Percentiles rank a stretch among this genome's conserved stretches.
Evolutionary conservation across 208 protist species (phyloP).

Genomic region (Plasmodiophora brassicae): DNA sequence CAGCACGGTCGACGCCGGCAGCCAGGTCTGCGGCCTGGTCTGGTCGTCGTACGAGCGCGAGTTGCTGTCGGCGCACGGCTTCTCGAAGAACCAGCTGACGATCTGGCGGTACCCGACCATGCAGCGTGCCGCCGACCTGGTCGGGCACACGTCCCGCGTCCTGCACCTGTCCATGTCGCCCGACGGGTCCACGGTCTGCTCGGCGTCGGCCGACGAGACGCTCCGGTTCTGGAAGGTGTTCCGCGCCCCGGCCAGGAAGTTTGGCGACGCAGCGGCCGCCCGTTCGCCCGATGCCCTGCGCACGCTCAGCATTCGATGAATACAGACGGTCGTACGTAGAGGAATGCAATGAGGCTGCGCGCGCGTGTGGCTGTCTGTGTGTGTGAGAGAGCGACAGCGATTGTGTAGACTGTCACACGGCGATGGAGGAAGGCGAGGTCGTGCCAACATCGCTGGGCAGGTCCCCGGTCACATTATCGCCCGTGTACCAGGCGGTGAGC

Average conservation of each 20-base stretch:
- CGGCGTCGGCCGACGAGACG: conserved; percentile 69
- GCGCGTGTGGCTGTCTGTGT: too few relatives aligned
- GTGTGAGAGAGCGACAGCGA: too few relatives aligned
- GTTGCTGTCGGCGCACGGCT: conserved; percentile 95
- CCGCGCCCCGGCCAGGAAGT: conserved; percentile 34
- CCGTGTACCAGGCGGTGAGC: too few relatives aligned
- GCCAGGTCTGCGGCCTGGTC: conserved; percentile 90
- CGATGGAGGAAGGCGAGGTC: too few relatives aligned
- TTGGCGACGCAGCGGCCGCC: too few relatives aligned
- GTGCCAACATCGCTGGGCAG: too few relatives aligned
- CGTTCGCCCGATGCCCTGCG: too few relatives aligned
- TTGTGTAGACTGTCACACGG: too few relatives aligned
- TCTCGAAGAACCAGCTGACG: conserved; percentile 92
- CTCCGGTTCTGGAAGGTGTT: conserved; percentile 77
- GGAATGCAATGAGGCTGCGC: too few relatives aligned
- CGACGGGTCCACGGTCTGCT: conserved; percentile 87
- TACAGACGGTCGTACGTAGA: too few relatives aligned
- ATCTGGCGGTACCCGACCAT: conserved; percentile 98
- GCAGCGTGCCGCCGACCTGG: conserved; percentile 88
- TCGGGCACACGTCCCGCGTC: conserved; percentile 92
- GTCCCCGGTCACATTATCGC: too few relatives aligned
- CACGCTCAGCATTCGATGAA: too few relatives aligned
- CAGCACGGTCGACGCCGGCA: conserved; percentile 53
- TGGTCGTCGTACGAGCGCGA: conserved; percentile 88
- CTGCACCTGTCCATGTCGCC: conserved; percentile 86